These are phyloP conservation scores for Lactarius deliciosus DNA, from an alignment of 768 basidiomycete species.

Conservation along the genomic window DNA sequence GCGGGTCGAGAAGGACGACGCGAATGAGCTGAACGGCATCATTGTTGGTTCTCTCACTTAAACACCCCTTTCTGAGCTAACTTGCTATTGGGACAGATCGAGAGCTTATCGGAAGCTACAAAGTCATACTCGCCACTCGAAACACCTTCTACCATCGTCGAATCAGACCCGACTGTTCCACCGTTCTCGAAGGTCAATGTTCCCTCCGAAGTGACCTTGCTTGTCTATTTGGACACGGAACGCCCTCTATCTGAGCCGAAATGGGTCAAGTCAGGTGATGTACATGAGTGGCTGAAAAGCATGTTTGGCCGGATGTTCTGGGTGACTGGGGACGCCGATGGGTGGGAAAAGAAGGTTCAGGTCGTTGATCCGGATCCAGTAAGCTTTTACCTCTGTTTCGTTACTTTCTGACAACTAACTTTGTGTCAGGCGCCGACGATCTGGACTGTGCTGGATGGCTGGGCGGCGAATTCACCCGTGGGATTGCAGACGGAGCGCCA, in stretches of 20 bases:
- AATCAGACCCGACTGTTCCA: constrained; percentile 66
- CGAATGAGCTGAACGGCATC: constrained; percentile 66
- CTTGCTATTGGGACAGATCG: constrained; percentile 53
- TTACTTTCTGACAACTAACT: constrained; percentile 10
- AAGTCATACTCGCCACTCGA: constrained; percentile 68
- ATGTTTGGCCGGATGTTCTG: constrained; percentile 89
- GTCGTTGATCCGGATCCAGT: constrained; percentile 96
- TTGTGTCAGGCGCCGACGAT: constrained; percentile 79
- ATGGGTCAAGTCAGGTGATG: constrained; percentile 94
- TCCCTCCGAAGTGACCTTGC: constrained; percentile 60
- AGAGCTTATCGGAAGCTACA: constrained; percentile 67
- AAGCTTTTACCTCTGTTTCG: constrained; percentile 35
- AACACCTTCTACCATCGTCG: constrained; percentile 43
- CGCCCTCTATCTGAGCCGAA: constrained; percentile 92
- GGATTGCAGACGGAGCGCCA: constrained; percentile 76
- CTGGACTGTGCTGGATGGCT: constrained; percentile 84
- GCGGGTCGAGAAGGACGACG: constrained; percentile 54
- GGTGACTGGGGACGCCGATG: constrained; percentile 81
- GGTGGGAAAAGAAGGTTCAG: constrained; percentile 93
- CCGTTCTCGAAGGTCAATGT: constrained; percentile 58
- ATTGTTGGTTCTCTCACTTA: constrained; percentile 51
- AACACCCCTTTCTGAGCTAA: not conserved
- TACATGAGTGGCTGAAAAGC: constrained; percentile 89
- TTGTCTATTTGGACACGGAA: constrained; percentile 80
- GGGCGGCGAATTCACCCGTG: constrained; percentile 82